Evolutionary conservation across 352 stramenopile genomes (phyloP).

Genomic region (Phytopythium ostracodes): DNA sequence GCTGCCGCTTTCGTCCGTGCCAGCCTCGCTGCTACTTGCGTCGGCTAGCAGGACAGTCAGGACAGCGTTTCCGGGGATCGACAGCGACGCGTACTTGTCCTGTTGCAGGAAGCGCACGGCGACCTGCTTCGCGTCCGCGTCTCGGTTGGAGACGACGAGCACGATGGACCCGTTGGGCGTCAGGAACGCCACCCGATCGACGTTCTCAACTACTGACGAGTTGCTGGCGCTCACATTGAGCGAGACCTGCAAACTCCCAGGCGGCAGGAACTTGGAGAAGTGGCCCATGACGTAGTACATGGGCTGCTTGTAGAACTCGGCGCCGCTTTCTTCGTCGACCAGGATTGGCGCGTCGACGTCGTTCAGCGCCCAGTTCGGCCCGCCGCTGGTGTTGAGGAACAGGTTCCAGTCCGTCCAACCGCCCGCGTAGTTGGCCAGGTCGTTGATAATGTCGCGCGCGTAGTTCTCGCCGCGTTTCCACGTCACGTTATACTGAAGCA

Average conservation of each 20-base stretch:
- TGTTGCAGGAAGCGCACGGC: conserved; percentile 17
- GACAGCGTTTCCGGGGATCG: conserved; percentile 24
- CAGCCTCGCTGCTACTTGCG: background rate
- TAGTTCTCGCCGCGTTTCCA: conserved; percentile 80
- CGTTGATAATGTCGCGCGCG: conserved; percentile 82
- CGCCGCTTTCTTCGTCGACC: conserved; percentile 44
- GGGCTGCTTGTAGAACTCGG: conserved; percentile 78
- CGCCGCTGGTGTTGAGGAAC: conserved; percentile 59
- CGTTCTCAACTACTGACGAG: conserved; percentile 20
- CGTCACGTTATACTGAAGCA: conserved; percentile 31
- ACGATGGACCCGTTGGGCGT: conserved; percentile 26
- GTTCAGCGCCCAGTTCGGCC: conserved; percentile 74
- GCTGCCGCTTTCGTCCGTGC: background rate
- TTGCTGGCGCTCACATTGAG: conserved; percentile 24
- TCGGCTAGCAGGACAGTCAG: conserved; percentile 23
- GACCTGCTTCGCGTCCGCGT: conserved; percentile 23
- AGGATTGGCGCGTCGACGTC: conserved; percentile 71
- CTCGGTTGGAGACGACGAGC: conserved; percentile 36
- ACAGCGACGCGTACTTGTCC: conserved; percentile 18
- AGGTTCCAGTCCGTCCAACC: conserved; percentile 91
- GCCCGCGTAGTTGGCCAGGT: conserved; percentile 70
- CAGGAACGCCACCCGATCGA: conserved; percentile 32
- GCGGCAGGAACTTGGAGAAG: conserved; percentile 65
- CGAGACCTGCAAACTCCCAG: conserved; percentile 41
- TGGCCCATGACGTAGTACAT: conserved; percentile 83